Evolutionary conservation across 257 asterid species (phyloP), one percentile per base, ranked within the genome.

Genomic region (Rubia yunnanensis): DNA sequence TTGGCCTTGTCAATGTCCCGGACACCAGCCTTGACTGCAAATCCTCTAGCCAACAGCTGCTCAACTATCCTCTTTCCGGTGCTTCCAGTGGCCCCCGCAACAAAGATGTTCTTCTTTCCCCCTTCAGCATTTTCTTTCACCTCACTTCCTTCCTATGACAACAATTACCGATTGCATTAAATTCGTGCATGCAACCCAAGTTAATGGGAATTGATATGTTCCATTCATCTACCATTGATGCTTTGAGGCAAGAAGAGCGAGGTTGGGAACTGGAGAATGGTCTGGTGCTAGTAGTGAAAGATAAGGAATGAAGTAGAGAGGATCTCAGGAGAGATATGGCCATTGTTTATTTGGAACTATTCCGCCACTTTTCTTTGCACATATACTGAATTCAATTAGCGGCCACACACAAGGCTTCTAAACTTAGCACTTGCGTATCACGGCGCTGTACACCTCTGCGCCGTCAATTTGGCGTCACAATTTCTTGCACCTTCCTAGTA

Each of bases 51-150:
- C 84, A 92, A 74, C 60, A 92, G 92, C 87, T 89, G 95, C 79
- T 87, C 94, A 72, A 89, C 97, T 22, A 92, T 83, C 80, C 97
- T 87, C 82, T 85, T 89, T 10, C 98, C 98, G 11, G 98, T 92
- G 71, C 76, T 89, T 31, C 98, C 98, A 30, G 94, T 78, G 10
- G 98, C 98, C 27, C 98, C 98, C 4, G 96, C 98, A 27, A 92
- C 97, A 70, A 87, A 92, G 20, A 92, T 74, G 60, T 74, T 92
- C 87, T 85, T 89, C 71, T 79, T 89, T 71, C 66, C 79, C 44
- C 14, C 82, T 17, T 26, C 78, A 11, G 36, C 70, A 62, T 80
- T 83, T 84, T 78, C 89, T 67, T 63, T 78, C 68, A 87, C 77
- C 75, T 85, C 89, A 63, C 80, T 79, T 20, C 78, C 80, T 56